Evolutionary conservation across 139 green algal species (phyloP), one percentile per base, ranked within the genome.

Genomic region (Haematococcus lacustris): DNA sequence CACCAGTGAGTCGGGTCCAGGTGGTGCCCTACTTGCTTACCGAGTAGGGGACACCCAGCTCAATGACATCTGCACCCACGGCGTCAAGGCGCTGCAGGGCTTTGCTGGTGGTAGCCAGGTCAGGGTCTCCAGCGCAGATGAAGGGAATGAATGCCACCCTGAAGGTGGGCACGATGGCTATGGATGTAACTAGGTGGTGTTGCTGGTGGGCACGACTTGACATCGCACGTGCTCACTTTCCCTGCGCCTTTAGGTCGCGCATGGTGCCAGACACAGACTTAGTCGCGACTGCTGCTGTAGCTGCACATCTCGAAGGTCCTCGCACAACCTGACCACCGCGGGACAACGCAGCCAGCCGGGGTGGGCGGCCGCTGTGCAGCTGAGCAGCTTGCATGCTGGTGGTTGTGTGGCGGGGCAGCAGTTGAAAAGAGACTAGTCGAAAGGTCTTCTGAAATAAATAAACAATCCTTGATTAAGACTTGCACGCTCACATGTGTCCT

Each of bases 81-180:
- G 80, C 71, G 39, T 96, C 88, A 39, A 97, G 79, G 51, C 73
- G 78, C 66, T 82, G 68, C 2, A 99, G 47, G 25, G 94, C 95
- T 26, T 82, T 62, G 3, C 84, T 83, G 21, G 95, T 99, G 30
- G 90, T 97, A 0, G 87, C 85, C 13, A 97, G 80, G 82, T 96
- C 84, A 2, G 96, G 96, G 68, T 99, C 95, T 23, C 95, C 93
- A n/a, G 93, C 94, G 30, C 87, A 79, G 61, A 98, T 82, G 88
- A 98, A 98, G 33, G 94, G 94, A 39, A 98, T 96, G 72, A 98
- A 93, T 1, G 93, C 93, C 25, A 83, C 68, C 80, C 87, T 96
- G 84, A 50, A 32, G 1, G 1, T 2, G 62, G 47, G 59, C 3
- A 38, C 57, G 32, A 64, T 17, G 21, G 34, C 51, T 59, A 23